phyloP scores from a whole-genome alignment of 148 eudicot species.

The Fagopyrum homotropicum region DNA sequence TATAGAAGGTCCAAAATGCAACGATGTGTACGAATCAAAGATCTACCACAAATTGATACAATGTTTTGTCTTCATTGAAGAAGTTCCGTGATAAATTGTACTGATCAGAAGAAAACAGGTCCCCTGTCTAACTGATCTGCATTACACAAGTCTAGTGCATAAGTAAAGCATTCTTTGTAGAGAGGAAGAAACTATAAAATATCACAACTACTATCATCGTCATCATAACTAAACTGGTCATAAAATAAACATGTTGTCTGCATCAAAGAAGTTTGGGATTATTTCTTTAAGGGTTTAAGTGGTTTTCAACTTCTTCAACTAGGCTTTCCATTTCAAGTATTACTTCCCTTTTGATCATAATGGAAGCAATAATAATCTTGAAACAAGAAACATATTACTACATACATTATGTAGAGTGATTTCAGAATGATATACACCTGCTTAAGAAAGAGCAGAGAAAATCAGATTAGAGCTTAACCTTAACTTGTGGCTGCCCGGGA shows the following conservation, averaged over 20 bases:
- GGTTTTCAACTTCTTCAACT: background rate
- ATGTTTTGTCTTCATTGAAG: background rate
- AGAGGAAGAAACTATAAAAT: too few relatives aligned
- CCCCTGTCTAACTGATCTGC: background rate
- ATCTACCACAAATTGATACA: background rate
- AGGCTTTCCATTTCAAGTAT: background rate
- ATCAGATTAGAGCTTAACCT: conserved; percentile 36
- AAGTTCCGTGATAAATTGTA: background rate
- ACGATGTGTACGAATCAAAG: background rate
- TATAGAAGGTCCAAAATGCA: background rate
- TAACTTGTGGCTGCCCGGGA: conserved; percentile 91
- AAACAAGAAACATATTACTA: background rate
- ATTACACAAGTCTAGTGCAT: background rate
- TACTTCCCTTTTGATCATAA: background rate
- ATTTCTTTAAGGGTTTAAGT: background rate
- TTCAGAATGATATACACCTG: background rate
- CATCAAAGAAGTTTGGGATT: background rate
- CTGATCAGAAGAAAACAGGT: background rate
- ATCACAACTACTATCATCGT: background rate
- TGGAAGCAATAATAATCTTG: background rate
- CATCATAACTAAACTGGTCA: background rate
- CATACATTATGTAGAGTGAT: background rate
- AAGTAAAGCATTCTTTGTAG: background rate
- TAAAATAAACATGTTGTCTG: background rate
- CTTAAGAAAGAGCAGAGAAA: background rate